phyloP scores from a whole-genome alignment of 1,139 yeast species.

The Scheffersomyces illinoinensis region DNA sequence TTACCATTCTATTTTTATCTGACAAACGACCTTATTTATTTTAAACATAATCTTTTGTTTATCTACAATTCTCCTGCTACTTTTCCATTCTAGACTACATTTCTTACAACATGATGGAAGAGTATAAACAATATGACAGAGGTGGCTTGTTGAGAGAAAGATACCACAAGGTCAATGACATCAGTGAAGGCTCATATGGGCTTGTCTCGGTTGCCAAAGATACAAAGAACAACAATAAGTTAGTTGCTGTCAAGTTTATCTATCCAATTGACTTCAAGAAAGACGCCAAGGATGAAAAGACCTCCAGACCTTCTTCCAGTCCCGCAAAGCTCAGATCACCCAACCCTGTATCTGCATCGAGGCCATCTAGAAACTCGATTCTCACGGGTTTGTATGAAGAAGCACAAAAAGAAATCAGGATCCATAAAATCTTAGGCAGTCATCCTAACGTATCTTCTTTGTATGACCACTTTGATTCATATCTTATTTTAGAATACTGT shows the following conservation, averaged over 20 bases:
- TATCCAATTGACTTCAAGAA: conserved; percentile 47
- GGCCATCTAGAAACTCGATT: conserved; percentile 22
- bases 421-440: conserved; percentile 68
- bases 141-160: conserved; percentile 64
- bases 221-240: conserved; percentile 41
- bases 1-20: background rate
- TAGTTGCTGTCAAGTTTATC: conserved; percentile 86
- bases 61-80: background rate
- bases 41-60: background rate
- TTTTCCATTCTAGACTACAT: background rate
- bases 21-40: background rate
- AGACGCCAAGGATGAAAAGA: conserved; percentile 14
- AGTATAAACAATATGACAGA: conserved; percentile 54
- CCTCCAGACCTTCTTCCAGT: conserved; percentile 34
- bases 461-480: conserved; percentile 77
- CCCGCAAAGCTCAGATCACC: conserved; percentile 37
- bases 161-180: conserved; percentile 71
- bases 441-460: conserved; percentile 67
- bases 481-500: conserved; percentile 83
- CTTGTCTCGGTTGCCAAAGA: conserved; percentile 87
- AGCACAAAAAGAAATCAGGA: conserved; percentile 76
- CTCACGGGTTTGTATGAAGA: conserved; percentile 52
- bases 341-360: conserved; percentile 2
- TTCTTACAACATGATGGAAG: conserved; percentile 31
- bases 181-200: conserved; percentile 94